Evolutionary conservation across 495 filamentous ascomycete genomes (phyloP).

Genomic region (Hyaloscypha hepaticicola): DNA sequence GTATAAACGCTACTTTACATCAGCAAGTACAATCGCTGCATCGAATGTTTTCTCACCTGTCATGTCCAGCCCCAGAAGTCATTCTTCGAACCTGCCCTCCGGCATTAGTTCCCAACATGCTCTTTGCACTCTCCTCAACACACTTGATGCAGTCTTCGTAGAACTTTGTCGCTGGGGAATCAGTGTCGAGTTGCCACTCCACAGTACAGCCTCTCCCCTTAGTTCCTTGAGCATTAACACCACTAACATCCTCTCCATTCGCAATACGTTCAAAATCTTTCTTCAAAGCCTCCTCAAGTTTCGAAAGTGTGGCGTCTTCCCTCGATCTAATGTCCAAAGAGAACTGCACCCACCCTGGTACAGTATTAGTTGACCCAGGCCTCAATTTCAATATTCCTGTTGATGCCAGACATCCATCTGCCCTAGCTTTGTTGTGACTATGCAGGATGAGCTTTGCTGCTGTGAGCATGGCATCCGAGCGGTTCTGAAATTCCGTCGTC

Average conservation of each 20-base stretch:
- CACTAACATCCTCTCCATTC: slow-evolving; percentile 43
- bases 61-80: slow-evolving; percentile 52
- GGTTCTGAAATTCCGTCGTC: slow-evolving; percentile 62
- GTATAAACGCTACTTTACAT: slow-evolving; percentile 28
- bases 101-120: slow-evolving; percentile 41
- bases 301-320: slow-evolving; percentile 53
- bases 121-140: slow-evolving; percentile 60
- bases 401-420: slow-evolving; percentile 59
- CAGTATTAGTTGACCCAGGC: slow-evolving; percentile 72
- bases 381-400: slow-evolving; percentile 68
- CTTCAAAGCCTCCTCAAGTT: slow-evolving; percentile 54
- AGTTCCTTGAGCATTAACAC: slow-evolving; percentile 38
- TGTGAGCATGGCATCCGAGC: slow-evolving; percentile 65
- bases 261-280: slow-evolving; percentile 59
- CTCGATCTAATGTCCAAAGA: slow-evolving; percentile 70
- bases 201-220: slow-evolving; percentile 56
- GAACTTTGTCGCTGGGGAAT: slow-evolving; percentile 66
- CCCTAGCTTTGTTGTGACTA: slow-evolving; percentile 59
- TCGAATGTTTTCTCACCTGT: slow-evolving; percentile 21
- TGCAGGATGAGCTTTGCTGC: slow-evolving; percentile 68
- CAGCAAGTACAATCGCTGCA: background rate
- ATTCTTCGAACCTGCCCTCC: slow-evolving; percentile 47
- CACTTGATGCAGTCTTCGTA: slow-evolving; percentile 67
- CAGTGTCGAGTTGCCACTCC: slow-evolving; percentile 59
- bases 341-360: slow-evolving; percentile 68